Percentiles rank a stretch among this genome's conserved stretches.
These are phyloP conservation scores for Spongiforma sp. DNA, from an alignment of 1,284 basidiomycete genomes.

Conservation along the genomic window DNA sequence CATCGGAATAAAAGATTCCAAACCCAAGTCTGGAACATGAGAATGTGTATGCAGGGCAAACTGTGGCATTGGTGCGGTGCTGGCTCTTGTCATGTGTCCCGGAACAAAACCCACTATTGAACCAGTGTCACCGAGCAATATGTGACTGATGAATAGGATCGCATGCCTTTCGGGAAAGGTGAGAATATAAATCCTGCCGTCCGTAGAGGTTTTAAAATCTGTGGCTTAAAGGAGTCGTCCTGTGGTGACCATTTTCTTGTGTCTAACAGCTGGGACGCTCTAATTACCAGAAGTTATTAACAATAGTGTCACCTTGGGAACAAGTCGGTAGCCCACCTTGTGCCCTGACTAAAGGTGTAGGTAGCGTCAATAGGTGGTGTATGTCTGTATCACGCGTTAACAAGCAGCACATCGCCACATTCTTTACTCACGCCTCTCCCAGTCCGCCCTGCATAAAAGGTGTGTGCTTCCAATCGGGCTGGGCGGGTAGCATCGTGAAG, in stretches of 20 bases:
- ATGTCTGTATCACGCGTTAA: background rate
- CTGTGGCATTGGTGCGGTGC: background rate
- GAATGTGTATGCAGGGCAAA: background rate
- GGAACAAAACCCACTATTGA: background rate
- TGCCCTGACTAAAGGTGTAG: background rate
- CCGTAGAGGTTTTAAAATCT: background rate
- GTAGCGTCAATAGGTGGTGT: background rate
- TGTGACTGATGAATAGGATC: background rate
- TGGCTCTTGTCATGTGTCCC: background rate
- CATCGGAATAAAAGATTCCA: no score
- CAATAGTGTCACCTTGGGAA: background rate
- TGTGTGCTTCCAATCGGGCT: background rate
- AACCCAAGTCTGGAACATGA: background rate
- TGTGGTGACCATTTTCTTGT: conserved; percentile 1
- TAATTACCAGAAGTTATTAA: background rate
- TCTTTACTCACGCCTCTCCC: conserved; percentile 3
- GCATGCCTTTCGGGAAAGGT: background rate
- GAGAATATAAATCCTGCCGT: background rate
- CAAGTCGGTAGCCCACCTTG: background rate
- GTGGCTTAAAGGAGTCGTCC: background rate
- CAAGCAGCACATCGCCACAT: background rate
- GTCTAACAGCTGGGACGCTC: background rate
- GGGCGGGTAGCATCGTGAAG: background rate
- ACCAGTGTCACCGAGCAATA: background rate
- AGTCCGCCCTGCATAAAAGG: background rate